Evolutionary conservation across 1,284 basidiomycete genomes (phyloP).

Genomic region (Golubevia pallescens): DNA sequence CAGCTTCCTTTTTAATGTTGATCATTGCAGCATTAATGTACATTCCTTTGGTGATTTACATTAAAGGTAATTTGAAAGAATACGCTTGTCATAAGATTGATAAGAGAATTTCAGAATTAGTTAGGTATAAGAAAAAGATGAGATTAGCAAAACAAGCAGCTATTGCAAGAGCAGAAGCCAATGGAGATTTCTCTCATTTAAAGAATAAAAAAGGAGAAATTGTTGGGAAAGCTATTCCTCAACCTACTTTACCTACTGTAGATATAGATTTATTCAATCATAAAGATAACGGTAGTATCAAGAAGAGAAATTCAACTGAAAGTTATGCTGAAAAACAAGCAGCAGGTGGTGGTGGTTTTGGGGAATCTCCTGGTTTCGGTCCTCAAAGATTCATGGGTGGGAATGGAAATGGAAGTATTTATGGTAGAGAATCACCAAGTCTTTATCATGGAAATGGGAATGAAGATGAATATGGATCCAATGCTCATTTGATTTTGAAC

Average conservation of each 20-base stretch:
- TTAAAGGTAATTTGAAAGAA: slow-evolving; percentile 58
- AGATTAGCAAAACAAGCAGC: slow-evolving; percentile 45
- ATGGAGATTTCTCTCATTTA: slow-evolving; percentile 51
- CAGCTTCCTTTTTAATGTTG: slow-evolving; percentile 40
- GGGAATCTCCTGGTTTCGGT: slow-evolving; percentile 26
- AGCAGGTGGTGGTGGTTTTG: slow-evolving; percentile 15
- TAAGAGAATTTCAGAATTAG: slow-evolving; percentile 55
- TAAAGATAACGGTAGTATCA: slow-evolving; percentile 14
- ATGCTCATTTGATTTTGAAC: slow-evolving; percentile 36
- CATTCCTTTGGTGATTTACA: slow-evolving; percentile 52
- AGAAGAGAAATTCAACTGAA: background rate
- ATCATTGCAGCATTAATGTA: slow-evolving; percentile 44
- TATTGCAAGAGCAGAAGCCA: slow-evolving; percentile 52
- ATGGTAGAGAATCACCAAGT: slow-evolving; percentile 8
- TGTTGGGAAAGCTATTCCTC: slow-evolving; percentile 38
- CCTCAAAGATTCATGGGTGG: background rate
- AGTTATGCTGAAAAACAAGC: slow-evolving; percentile 14
- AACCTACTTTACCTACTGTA: slow-evolving; percentile 49
- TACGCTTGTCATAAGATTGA: slow-evolving; percentile 62
- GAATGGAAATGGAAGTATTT: slow-evolving; percentile 5
- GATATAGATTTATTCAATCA: slow-evolving; percentile 43
- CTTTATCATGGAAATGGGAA: slow-evolving; percentile 9
- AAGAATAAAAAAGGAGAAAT: slow-evolving; percentile 58
- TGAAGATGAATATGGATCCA: slow-evolving; percentile 28
- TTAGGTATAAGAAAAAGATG: slow-evolving; percentile 52